These are phyloP conservation scores for Hanseniaspora clermontiae DNA, from an alignment of 805 yeast genomes.

Conservation along the genomic window DNA sequence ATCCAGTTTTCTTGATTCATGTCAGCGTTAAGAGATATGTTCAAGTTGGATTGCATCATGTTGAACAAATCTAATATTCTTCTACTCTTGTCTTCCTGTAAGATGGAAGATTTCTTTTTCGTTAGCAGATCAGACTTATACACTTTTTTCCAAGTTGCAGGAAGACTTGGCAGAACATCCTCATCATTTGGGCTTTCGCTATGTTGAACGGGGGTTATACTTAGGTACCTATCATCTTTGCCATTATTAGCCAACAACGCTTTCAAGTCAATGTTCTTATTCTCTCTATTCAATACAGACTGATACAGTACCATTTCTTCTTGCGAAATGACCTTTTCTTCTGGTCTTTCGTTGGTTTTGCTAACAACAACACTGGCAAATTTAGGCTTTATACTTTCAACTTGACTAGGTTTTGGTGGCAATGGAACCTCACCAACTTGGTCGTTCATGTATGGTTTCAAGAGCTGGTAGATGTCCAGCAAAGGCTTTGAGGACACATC, in stretches of 20 bases:
- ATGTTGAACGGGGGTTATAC: no score
- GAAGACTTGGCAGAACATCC: neutral
- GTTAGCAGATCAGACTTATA: neutral
- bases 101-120: neutral
- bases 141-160: neutral
- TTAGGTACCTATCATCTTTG: neutral
- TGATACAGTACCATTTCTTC: neutral
- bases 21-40: slow-evolving; percentile 17
- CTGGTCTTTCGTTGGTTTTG: neutral
- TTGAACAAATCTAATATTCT: slow-evolving; percentile 32
- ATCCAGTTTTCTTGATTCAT: slow-evolving; percentile 69
- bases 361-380: neutral
- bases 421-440: neutral
- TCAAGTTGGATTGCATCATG: slow-evolving; percentile 21
- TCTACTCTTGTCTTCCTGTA: slow-evolving; percentile 23
- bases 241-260: neutral
- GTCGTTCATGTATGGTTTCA: neutral
- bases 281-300: neutral
- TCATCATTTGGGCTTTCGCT: neutral
- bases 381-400: neutral
- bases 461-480: neutral
- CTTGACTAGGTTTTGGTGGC: neutral
- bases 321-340: neutral
- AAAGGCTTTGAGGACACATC: slow-evolving; percentile 16
- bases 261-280: neutral